Percentiles rank a stretch among this genome's conserved stretches.
These are phyloP conservation scores for Solanum pennellii DNA, from an alignment of 257 asterid species.

Conservation along the genomic window DNA sequence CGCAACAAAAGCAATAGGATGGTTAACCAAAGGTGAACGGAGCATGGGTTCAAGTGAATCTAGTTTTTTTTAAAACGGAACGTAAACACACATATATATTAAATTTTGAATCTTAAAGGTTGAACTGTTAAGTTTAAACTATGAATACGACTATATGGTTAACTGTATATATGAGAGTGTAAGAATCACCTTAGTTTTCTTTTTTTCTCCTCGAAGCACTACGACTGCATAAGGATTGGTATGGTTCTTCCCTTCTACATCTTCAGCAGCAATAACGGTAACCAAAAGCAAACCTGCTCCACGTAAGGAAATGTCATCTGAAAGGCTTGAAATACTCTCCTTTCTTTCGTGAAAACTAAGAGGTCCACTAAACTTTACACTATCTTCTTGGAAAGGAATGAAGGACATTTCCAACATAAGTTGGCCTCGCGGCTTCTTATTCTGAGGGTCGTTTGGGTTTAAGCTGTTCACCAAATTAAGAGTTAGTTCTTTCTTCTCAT, in stretches of 20 bases:
- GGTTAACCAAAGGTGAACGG: neutral
- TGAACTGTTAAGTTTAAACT: neutral
- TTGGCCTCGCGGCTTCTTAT: constrained; percentile 47
- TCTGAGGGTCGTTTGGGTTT: constrained; percentile 42
- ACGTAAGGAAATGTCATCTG: constrained; percentile 16
- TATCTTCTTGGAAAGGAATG: constrained; percentile 62
- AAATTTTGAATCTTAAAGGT: neutral
- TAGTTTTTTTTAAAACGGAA: neutral
- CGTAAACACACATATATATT: neutral
- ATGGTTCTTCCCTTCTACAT: constrained; percentile 58
- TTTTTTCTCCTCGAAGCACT: constrained; percentile 53
- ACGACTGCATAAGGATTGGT: constrained; percentile 48
- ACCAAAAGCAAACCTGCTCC: constrained; percentile 67
- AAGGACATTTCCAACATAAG: constrained; percentile 38
- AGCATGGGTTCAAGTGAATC: neutral
- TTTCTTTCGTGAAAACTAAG: neutral
- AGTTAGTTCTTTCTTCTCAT: constrained; percentile 32
- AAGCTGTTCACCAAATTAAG: constrained; percentile 50
- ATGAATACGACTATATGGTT: neutral
- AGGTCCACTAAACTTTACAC: constrained; percentile 25
- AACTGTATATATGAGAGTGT: neutral
- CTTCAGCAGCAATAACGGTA: constrained; percentile 38
- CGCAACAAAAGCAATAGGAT: neutral
- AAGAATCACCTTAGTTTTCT: constrained; percentile 51
- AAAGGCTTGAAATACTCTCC: constrained; percentile 11